phyloP scores from a whole-genome alignment of 495 filamentous ascomycete species.

The Aspergillus taichungensis region DNA sequence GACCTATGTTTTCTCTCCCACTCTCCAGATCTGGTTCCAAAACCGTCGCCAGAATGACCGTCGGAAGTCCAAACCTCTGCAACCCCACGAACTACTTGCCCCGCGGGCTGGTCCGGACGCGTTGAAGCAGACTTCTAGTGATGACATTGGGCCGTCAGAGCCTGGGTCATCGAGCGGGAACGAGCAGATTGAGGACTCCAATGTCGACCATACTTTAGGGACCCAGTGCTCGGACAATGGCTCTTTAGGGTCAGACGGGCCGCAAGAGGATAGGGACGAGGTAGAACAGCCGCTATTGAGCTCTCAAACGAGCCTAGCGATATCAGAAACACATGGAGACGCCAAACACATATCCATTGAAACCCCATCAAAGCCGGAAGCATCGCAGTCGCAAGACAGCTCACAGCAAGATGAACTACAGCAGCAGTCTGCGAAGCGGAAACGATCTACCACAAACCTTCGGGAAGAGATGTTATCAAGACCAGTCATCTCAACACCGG shows the following conservation, averaged over 20 bases:
- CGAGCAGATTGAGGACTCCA: slow-evolving; percentile 18
- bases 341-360: slow-evolving; percentile 21
- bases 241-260: slow-evolving; percentile 25
- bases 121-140: slow-evolving; percentile 42
- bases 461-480: slow-evolving; percentile 7
- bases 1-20: slow-evolving; percentile 8
- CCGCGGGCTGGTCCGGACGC: slow-evolving; percentile 43
- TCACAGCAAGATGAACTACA: slow-evolving; percentile 13
- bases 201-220: slow-evolving; percentile 10
- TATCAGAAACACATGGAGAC: slow-evolving; percentile 20
- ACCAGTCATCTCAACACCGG: slow-evolving; percentile 9
- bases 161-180: slow-evolving; percentile 27
- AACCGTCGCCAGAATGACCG: slow-evolving; percentile 92
- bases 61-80: slow-evolving; percentile 78
- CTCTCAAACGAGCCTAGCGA: slow-evolving; percentile 32
- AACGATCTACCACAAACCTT: slow-evolving; percentile 29
- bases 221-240: slow-evolving; percentile 21
- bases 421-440: slow-evolving; percentile 25
- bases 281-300: slow-evolving; percentile 16
- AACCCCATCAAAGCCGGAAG: slow-evolving; percentile 10
- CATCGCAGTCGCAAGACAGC: slow-evolving; percentile 8
- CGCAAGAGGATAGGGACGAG: slow-evolving; percentile 20
- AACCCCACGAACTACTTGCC: slow-evolving; percentile 68
- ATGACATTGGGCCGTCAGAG: slow-evolving; percentile 31
- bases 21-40: slow-evolving; percentile 92